Percentiles rank a stretch among this genome's conserved stretches.
Conservation (phyloP, 176 grass and related monocot genomes). For the Ensete ventricosum region DNA sequence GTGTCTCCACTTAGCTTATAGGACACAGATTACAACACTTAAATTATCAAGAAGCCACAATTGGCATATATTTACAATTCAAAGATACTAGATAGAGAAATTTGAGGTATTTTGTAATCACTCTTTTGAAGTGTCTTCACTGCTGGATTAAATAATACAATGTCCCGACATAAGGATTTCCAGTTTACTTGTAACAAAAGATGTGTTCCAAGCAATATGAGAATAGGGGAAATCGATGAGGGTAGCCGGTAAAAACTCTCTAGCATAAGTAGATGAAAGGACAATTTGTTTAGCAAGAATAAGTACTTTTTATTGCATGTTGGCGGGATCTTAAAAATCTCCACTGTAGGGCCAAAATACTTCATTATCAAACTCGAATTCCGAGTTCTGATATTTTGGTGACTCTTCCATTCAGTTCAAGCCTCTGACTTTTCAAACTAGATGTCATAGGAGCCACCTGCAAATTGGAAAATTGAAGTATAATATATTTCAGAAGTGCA, state of each 20-base stretch:
- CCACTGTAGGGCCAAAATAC: background rate
- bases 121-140: too few relatives aligned
- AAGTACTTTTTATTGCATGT: slow-evolving; percentile 2
- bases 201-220: too few relatives aligned
- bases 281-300: background rate
- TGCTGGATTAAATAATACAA: too few relatives aligned
- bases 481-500: background rate
- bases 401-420: slow-evolving; percentile 57
- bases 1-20: background rate
- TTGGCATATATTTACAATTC: too few relatives aligned
- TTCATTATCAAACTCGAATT: slow-evolving; percentile 53
- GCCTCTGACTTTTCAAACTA: slow-evolving; percentile 58
- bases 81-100: too few relatives aligned
- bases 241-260: too few relatives aligned
- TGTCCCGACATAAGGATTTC: too few relatives aligned
- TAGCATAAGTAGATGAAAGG: background rate
- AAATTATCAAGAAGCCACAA: too few relatives aligned
- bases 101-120: too few relatives aligned
- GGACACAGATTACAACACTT: too few relatives aligned
- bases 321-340: background rate
- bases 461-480: slow-evolving; percentile 9
- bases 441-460: slow-evolving; percentile 92
- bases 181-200: too few relatives aligned
- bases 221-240: too few relatives aligned
- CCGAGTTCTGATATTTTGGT: slow-evolving; percentile 81